Conservation (phyloP, 2,329 filamentous ascomycete species). For the Fusarium sp. region DNA sequence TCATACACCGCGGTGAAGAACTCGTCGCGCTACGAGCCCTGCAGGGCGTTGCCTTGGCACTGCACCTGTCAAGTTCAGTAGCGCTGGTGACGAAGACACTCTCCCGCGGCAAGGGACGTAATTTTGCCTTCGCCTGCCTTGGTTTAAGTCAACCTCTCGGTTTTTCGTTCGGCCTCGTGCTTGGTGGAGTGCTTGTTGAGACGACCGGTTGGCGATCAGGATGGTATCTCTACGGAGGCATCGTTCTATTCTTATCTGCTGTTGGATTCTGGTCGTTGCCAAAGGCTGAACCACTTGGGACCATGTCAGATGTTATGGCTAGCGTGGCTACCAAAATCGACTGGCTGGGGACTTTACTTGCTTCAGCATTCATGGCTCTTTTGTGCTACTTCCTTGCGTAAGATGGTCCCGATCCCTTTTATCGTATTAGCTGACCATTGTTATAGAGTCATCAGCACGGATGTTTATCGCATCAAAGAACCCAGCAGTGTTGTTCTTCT, state of each 20-base stretch:
- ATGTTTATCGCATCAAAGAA: slow-evolving; percentile 56
- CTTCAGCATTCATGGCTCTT: slow-evolving; percentile 60
- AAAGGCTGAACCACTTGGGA: slow-evolving; percentile 41
- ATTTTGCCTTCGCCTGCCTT: slow-evolving; percentile 58
- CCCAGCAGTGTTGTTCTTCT: slow-evolving; percentile 61
- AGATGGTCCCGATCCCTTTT: slow-evolving; percentile 40
- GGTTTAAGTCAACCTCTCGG: slow-evolving; percentile 62
- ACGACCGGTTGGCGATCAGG: slow-evolving; percentile 61
- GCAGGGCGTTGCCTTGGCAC: slow-evolving; percentile 54
- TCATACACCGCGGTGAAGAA: slow-evolving; percentile 49
- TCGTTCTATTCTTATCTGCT: slow-evolving; percentile 53
- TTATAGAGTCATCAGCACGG: slow-evolving; percentile 53
- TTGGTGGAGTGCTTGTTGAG: slow-evolving; percentile 62
- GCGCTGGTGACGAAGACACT: slow-evolving; percentile 52
- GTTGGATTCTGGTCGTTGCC: slow-evolving; percentile 55
- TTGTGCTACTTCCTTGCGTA: slow-evolving; percentile 67
- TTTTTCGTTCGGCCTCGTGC: slow-evolving; percentile 63
- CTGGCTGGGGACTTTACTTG: slow-evolving; percentile 64
- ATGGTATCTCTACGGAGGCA: slow-evolving; percentile 57
- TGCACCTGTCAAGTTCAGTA: slow-evolving; percentile 54
- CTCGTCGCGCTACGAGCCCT: slow-evolving; percentile 56
- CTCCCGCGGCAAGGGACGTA: slow-evolving; percentile 51
- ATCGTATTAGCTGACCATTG: neutral
- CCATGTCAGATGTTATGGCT: slow-evolving; percentile 39
- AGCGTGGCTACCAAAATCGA: slow-evolving; percentile 59